Conservation (phyloP, 345 rosid genomes). For the Trapa bicornis region DNA sequence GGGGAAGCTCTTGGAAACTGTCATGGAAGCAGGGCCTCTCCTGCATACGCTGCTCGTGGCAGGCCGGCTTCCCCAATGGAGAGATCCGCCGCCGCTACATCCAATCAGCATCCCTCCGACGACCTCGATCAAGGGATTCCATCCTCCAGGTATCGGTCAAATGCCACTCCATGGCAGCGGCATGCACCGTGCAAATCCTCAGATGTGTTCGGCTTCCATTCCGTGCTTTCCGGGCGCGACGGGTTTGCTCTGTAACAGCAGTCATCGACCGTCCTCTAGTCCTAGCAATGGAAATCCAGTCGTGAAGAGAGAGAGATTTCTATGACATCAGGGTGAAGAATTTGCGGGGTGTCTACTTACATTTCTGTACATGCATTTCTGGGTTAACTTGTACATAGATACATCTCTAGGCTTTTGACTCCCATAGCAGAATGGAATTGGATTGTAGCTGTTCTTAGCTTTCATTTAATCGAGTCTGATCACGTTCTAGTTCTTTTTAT, state of each 20-base stretch:
- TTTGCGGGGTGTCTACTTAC: background rate
- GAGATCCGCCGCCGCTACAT: constrained; percentile 76
- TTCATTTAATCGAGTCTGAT: too few species aligned
- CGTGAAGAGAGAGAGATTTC: constrained; percentile 52
- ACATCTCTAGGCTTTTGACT: too few species aligned
- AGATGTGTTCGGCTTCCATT: constrained; percentile 41
- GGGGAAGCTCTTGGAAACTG: constrained; percentile 61
- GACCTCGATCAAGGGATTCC: constrained; percentile 25
- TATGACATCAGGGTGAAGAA: constrained; percentile 16
- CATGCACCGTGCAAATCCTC: constrained; percentile 18
- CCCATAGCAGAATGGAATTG: too few species aligned
- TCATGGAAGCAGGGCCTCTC: constrained; percentile 71
- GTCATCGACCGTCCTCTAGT: constrained; percentile 6
- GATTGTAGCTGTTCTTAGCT: too few species aligned
- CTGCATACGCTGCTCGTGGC: constrained; percentile 66
- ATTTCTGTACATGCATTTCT: background rate
- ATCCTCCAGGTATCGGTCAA: constrained; percentile 6
- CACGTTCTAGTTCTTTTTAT: too few species aligned
- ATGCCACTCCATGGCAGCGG: constrained; percentile 13
- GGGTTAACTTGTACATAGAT: background rate
- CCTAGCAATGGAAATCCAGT: constrained; percentile 17
- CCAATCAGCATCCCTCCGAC: constrained; percentile 40
- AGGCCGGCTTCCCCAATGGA: constrained; percentile 84
- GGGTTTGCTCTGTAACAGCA: constrained; percentile 17
- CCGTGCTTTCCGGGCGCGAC: constrained; percentile 25